Conservation (phyloP, 2,329 filamentous ascomycete species). For the Zymoseptoria ardabiliae region DNA sequence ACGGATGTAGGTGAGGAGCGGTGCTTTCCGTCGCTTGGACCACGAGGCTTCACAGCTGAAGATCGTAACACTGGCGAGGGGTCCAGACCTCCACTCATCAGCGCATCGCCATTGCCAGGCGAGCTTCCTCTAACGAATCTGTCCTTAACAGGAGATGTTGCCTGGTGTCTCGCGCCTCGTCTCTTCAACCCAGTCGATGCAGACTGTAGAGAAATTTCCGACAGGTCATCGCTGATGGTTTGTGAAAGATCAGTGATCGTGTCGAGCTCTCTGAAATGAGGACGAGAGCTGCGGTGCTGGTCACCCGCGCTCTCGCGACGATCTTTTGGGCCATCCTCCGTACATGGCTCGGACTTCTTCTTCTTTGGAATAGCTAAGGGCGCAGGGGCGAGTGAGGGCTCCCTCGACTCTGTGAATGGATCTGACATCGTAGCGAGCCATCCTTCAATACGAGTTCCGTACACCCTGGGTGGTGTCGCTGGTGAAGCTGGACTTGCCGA, state of each 20-base stretch:
- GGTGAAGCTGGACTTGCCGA: conserved; percentile 13
- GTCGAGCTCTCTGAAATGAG: conserved; percentile 14
- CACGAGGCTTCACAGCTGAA: conserved; percentile 8
- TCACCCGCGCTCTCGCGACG: conserved; percentile 12
- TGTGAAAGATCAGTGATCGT: neutral
- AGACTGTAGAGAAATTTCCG: conserved; percentile 3
- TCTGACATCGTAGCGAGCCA: conserved; percentile 46
- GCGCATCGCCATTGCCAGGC: conserved; percentile 6
- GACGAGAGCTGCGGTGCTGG: conserved; percentile 14
- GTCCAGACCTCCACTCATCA: conserved; percentile 16
- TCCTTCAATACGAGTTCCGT: conserved; percentile 50
- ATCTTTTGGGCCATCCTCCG: neutral
- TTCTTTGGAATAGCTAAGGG: conserved; percentile 21
- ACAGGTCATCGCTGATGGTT: neutral
- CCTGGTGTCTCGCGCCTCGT: conserved; percentile 29
- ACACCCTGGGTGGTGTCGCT: conserved; percentile 33
- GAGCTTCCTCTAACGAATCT: conserved; percentile 13
- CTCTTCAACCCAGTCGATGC: conserved; percentile 29
- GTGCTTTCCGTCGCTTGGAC: conserved; percentile 46
- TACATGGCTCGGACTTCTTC: conserved; percentile 12
- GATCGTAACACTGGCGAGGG: conserved; percentile 5
- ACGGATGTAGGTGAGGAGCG: conserved; percentile 54
- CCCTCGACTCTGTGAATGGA: conserved; percentile 33
- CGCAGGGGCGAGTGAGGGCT: conserved; percentile 26
- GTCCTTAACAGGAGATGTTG: conserved; percentile 36